Evolutionary conservation across 75 land plant genomes (phyloP), one percentile per base, ranked within the genome.

Genomic region (Cupressus sempervirens): DNA sequence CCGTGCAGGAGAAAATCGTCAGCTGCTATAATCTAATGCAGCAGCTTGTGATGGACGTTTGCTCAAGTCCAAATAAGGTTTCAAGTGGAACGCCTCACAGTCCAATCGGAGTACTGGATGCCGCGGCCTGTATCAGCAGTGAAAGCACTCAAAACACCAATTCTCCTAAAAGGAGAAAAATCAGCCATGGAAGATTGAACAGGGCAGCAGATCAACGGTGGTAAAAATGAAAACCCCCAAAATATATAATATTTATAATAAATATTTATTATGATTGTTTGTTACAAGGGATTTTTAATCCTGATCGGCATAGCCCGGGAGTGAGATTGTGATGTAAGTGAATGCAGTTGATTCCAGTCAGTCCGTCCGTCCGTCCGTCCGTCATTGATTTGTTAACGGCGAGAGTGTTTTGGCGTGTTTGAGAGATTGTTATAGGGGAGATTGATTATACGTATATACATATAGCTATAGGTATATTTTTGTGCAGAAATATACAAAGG

Each of bases 51-150:
- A 85, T 86, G 36, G 93, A 93, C 83, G 41, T 54, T 15, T 83
- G 83, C 34, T 76, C 35, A 41, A 53, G 41, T 7, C 65, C 77
- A 34, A 84, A 46, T 76, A 84, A 80, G 79, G 67, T 80, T 26
- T 38, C 40, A 20, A 81, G 84, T 32, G 80, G 74, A 30, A 73
- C 75, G 34, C 93, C 93, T 20, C 89, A 83, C 80, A 92, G 93
- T 82, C 93, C 93, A 65, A 86, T 86, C 43, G 93, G 92, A 65
- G 92, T 92, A 52, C 90, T 92, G 72, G 93, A 92, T 80, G 93
- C 92, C 30, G 89, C 89, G 30, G 87, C 85, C 50, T 87, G 86
- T 48, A 20, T 86, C 35, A 88, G 89, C 81, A 65, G 86, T 15
- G 82, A 62, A 8, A 86, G 84, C 62, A n/a, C 81, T 72, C 6